These are phyloP conservation scores for Aspergillus sp. DNA, from an alignment of 2,329 filamentous ascomycete species.

Conservation along the genomic window DNA sequence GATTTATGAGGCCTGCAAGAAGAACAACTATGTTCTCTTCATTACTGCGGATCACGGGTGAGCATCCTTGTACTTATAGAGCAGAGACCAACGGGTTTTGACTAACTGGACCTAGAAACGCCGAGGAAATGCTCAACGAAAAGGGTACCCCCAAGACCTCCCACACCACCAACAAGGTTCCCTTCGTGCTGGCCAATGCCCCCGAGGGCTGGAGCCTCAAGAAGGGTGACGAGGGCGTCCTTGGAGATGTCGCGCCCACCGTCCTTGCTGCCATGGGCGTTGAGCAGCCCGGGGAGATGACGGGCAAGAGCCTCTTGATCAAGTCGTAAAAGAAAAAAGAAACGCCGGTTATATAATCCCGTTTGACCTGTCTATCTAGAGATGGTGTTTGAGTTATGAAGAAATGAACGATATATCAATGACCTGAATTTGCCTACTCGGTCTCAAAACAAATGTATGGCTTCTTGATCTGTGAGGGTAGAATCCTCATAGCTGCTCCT, in stretches of 20 bases:
- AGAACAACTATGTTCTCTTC: conserved; percentile 86
- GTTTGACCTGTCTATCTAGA: conserved; percentile 1
- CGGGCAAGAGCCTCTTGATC: conserved; percentile 71
- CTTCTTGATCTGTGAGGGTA: too few species aligned
- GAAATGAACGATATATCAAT: conserved; percentile 8
- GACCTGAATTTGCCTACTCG: too few species aligned
- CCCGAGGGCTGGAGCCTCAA: conserved; percentile 81
- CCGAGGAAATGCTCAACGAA: conserved; percentile 96
- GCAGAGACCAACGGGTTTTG: conserved; percentile 9
- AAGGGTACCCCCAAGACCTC: conserved; percentile 96
- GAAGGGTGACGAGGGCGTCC: conserved; percentile 68
- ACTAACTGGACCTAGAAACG: conserved; percentile 51
- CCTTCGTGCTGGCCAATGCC: conserved; percentile 96
- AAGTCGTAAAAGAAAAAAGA: conserved; percentile 43
- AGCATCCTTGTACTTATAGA: conserved; percentile 20
- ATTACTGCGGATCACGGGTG: conserved; percentile 90
- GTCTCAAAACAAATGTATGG: too few species aligned
- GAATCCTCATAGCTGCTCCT: too few species aligned
- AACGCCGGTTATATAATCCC: conserved; percentile 10
- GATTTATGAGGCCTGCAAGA: conserved; percentile 89
- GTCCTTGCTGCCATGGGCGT: conserved; percentile 85
- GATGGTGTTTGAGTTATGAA: conserved; percentile 14
- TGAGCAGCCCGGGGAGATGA: conserved; percentile 85
- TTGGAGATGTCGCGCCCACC: conserved; percentile 96
- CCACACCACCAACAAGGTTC: conserved; percentile 96